Evolutionary conservation across 768 basidiomycete species (phyloP).

Genomic region (Hypholoma sublateritium): DNA sequence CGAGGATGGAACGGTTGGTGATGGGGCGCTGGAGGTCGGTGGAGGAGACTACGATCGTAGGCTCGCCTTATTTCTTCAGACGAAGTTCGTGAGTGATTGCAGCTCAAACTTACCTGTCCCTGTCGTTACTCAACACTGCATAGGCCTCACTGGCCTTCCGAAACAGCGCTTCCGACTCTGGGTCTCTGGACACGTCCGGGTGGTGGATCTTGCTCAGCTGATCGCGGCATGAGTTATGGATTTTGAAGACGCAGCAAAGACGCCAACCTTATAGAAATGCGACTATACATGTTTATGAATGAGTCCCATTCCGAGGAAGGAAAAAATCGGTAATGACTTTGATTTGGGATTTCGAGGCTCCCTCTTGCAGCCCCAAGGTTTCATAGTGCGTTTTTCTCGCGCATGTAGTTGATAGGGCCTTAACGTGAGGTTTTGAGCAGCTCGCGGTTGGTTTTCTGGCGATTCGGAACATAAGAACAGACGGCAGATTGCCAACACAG

Average conservation of each 20-base stretch:
- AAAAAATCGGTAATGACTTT: slow-evolving; percentile 13
- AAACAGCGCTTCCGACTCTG: slow-evolving; percentile 37
- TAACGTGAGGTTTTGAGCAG: background rate
- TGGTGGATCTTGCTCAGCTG: slow-evolving; percentile 49
- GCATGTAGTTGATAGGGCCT: slow-evolving; percentile 11
- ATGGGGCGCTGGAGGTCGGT: slow-evolving; percentile 18
- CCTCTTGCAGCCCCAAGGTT: slow-evolving; percentile 16
- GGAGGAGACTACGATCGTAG: slow-evolving; percentile 42
- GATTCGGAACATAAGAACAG: background rate
- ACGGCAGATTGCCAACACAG: background rate
- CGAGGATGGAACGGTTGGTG: slow-evolving; percentile 21
- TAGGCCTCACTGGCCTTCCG: slow-evolving; percentile 44
- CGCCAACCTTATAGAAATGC: slow-evolving; percentile 20
- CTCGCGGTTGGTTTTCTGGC: background rate
- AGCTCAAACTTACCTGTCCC: slow-evolving; percentile 32
- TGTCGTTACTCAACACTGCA: slow-evolving; percentile 41
- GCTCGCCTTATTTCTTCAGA: slow-evolving; percentile 30
- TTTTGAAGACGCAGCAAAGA: background rate
- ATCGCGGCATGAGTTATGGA: background rate
- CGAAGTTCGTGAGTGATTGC: no score
- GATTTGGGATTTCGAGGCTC: slow-evolving; percentile 20
- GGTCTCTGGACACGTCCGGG: slow-evolving; percentile 47
- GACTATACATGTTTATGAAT: slow-evolving; percentile 11
- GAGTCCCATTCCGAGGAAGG: background rate
- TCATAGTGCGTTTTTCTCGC: slow-evolving; percentile 16